These are phyloP conservation scores for Brassica carinata DNA, from an alignment of 345 rosid species.

Conservation along the genomic window DNA sequence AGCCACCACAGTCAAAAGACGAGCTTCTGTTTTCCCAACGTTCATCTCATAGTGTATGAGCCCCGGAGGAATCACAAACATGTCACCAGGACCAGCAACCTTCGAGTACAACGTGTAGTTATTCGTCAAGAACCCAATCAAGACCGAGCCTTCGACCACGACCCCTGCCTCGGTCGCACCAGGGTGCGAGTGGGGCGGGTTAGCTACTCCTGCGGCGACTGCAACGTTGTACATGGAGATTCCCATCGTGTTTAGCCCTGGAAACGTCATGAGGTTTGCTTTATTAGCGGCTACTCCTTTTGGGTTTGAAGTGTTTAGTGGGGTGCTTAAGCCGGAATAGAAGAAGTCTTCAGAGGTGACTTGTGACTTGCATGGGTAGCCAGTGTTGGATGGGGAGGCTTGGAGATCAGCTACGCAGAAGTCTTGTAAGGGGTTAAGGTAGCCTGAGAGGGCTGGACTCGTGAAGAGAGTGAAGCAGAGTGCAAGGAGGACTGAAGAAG, in stretches of 20 bases:
- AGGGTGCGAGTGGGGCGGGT: constrained; percentile 73
- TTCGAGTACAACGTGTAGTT: constrained; percentile 52
- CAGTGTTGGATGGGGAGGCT: constrained; percentile 44
- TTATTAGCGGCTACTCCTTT: constrained; percentile 42
- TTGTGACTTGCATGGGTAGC: constrained; percentile 65
- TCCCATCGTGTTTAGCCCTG: constrained; percentile 63
- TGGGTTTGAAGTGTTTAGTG: constrained; percentile 53
- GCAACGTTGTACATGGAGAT: constrained; percentile 69
- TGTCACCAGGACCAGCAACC: constrained; percentile 51
- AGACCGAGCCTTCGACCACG: constrained; percentile 57
- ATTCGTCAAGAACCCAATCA: constrained; percentile 58
- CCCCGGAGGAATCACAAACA: constrained; percentile 66
- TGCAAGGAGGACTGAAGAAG: constrained; percentile 19
- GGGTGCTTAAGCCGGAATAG: constrained; percentile 55
- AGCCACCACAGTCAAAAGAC: constrained; percentile 59
- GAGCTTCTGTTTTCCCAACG: constrained; percentile 58
- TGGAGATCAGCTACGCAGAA: constrained; percentile 60
- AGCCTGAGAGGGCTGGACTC: constrained; percentile 30
- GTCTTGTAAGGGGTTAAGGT: constrained; percentile 62
- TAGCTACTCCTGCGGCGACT: constrained; percentile 52
- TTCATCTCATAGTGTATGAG: constrained; percentile 67
- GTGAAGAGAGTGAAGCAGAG: constrained; percentile 41
- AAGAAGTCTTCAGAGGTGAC: constrained; percentile 66
- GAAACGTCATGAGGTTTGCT: constrained; percentile 53
- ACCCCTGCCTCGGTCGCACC: constrained; percentile 57